A percentile compares a stretch with the other conserved stretches of the same genome.
Evolutionary conservation across 2,329 filamentous ascomycete genomes (phyloP).

Genomic region (Cyphellophora europaea): DNA sequence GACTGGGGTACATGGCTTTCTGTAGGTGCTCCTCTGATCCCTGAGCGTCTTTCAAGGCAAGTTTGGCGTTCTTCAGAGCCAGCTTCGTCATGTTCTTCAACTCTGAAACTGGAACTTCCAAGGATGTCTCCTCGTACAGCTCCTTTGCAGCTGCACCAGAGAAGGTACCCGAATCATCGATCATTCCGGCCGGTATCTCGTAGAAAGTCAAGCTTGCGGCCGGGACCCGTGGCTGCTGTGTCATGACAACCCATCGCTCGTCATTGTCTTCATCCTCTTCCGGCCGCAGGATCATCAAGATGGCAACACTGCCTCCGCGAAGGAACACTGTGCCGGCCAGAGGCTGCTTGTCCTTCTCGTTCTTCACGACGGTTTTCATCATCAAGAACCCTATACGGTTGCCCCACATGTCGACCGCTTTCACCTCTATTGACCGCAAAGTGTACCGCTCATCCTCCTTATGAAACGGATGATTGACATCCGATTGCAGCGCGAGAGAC

Average conservation of each 20-base stretch:
- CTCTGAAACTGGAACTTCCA: constrained; percentile 38
- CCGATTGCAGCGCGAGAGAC: constrained; percentile 37
- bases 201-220: constrained; percentile 44
- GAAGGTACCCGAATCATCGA: constrained; percentile 45
- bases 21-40: constrained; percentile 30
- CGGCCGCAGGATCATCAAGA: constrained; percentile 47
- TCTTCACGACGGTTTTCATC: constrained; percentile 42
- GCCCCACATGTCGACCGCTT: constrained; percentile 46
- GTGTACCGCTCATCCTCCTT: constrained; percentile 33
- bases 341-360: constrained; percentile 35
- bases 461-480: constrained; percentile 43
- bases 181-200: constrained; percentile 53
- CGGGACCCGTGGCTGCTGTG: constrained; percentile 47
- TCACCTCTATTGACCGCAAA: constrained; percentile 42
- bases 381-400: constrained; percentile 47
- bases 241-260: constrained; percentile 43
- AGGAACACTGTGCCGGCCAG: constrained; percentile 49
- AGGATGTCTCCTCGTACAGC: constrained; percentile 46
- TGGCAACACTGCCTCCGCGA: constrained; percentile 47
- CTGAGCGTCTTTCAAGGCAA: constrained; percentile 25
- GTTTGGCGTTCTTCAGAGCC: constrained; percentile 29
- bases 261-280: constrained; percentile 11
- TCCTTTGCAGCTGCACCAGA: constrained; percentile 46
- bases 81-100: constrained; percentile 45
- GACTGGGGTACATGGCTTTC: constrained; percentile 43